phyloP scores from a whole-genome alignment of 805 yeast genomes.

The Nakazawaea wickerhamii region DNA sequence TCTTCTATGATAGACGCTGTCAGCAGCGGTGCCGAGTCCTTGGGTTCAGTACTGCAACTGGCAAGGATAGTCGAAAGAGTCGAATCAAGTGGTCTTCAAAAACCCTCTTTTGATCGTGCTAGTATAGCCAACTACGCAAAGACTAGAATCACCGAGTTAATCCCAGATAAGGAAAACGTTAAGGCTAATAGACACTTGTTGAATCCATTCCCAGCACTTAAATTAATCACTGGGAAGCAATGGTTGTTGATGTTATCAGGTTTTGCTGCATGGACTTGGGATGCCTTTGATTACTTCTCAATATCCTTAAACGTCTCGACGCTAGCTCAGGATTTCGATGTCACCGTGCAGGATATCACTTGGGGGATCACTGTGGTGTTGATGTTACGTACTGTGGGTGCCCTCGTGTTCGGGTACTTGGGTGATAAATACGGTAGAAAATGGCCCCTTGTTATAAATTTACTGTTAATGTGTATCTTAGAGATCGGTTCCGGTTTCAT shows the following conservation, averaged over 20 bases:
- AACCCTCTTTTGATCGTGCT: neutral
- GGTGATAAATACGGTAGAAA: constrained; percentile 61
- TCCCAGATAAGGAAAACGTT: constrained; percentile 38
- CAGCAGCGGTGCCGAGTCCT: neutral
- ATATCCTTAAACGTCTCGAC: constrained; percentile 45
- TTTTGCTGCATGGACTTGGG: constrained; percentile 59
- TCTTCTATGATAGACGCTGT: neutral
- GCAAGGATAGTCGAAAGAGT: neutral
- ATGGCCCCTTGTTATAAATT: constrained; percentile 47
- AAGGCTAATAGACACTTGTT: constrained; percentile 34
- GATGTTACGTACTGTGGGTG: constrained; percentile 66
- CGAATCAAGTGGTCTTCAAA: neutral
- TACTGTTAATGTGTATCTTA: constrained; percentile 40
- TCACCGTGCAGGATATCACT: constrained; percentile 44
- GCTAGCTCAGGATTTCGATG: constrained; percentile 41
- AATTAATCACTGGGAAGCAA: constrained; percentile 41
- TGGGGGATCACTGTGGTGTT: constrained; percentile 67
- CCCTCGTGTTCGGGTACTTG: constrained; percentile 51
- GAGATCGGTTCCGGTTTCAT: constrained; percentile 65
- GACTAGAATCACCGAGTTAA: constrained; percentile 45
- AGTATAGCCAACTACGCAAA: constrained; percentile 30
- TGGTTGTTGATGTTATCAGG: constrained; percentile 55
- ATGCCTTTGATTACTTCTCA: constrained; percentile 59
- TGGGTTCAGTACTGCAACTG: neutral
- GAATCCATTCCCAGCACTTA: constrained; percentile 61